Percentiles rank a stretch among this genome's conserved stretches.
Conservation (phyloP, 371 early-diverging fungal species). For the Lichtheimia hyalospora region DNA sequence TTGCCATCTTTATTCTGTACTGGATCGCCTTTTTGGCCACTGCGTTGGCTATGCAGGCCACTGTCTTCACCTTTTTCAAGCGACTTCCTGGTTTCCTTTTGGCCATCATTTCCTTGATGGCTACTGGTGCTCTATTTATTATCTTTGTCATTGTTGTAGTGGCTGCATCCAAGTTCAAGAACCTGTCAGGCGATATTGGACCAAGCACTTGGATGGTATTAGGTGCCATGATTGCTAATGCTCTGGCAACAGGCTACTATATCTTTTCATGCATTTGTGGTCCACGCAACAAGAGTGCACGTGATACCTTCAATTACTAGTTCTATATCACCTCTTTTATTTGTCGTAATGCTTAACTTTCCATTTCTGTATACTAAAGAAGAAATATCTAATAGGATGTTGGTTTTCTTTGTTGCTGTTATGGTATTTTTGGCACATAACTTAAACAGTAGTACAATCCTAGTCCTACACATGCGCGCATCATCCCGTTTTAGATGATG, state of each 20-base stretch:
- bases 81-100: conserved; percentile 31
- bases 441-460: too few relatives aligned
- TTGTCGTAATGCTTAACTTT: too few relatives aligned
- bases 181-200: conserved; percentile 10
- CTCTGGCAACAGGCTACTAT: conserved; percentile 10
- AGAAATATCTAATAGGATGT: too few relatives aligned
- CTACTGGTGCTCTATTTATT: conserved; percentile 18
- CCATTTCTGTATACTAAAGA: too few relatives aligned
- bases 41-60: conserved; percentile 34
- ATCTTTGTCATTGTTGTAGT: conserved; percentile 18
- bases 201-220: conserved; percentile 16
- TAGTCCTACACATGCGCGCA: too few relatives aligned
- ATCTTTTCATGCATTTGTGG: not conserved
- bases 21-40: conserved; percentile 45
- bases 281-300: too few relatives aligned
- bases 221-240: conserved; percentile 17
- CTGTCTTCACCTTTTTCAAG: conserved; percentile 34
- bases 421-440: too few relatives aligned
- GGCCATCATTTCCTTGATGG: conserved; percentile 15
- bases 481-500: too few relatives aligned
- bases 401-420: too few relatives aligned
- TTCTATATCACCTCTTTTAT: too few relatives aligned
- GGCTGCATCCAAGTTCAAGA: conserved; percentile 11
- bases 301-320: too few relatives aligned
- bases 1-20: conserved; percentile 43